Evolutionary conservation across 768 basidiomycete species (phyloP).

Genomic region (Podaxis sp.): DNA sequence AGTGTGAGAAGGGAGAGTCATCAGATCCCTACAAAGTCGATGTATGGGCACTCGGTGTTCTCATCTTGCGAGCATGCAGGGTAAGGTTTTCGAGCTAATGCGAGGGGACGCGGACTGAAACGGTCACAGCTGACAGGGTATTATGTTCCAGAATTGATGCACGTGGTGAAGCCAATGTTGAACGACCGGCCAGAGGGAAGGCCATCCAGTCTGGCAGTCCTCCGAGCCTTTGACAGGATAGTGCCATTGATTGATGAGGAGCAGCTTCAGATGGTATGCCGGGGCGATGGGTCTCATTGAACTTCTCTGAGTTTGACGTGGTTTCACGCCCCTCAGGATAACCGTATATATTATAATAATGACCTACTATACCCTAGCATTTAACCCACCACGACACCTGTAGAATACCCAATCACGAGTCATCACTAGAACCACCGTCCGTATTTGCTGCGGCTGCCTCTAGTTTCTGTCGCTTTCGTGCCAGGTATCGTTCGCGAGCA

Average conservation of each 20-base stretch:
- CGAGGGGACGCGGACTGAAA: constrained; percentile 5
- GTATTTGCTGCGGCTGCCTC: constrained; percentile 33
- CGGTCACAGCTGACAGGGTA: constrained; percentile 47
- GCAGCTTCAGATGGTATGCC: constrained; percentile 23
- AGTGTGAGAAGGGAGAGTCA: constrained; percentile 48
- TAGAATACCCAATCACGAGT: not conserved
- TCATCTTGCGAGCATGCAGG: constrained; percentile 63
- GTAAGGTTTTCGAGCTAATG: constrained; percentile 28
- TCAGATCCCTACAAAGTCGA: constrained; percentile 68
- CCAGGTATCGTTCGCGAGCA: constrained; percentile 70
- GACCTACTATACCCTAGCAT: not conserved
- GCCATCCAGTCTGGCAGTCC: constrained; percentile 43
- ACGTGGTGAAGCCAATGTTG: constrained; percentile 59
- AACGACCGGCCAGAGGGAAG: constrained; percentile 43
- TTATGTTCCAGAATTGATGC: constrained; percentile 54
- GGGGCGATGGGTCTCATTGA: constrained; percentile 8
- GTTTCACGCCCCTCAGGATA: not conserved
- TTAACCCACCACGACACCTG: not conserved
- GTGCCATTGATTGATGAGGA: constrained; percentile 29
- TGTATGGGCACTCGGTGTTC: constrained; percentile 65
- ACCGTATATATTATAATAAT: not conserved
- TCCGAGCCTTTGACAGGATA: constrained; percentile 49
- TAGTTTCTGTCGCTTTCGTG: constrained; percentile 74
- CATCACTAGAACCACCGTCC: not conserved
- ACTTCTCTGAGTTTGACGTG: not conserved